Evolutionary conservation across 1,284 basidiomycete genomes (phyloP).

Genomic region (Ceratobasidium theobromae): DNA sequence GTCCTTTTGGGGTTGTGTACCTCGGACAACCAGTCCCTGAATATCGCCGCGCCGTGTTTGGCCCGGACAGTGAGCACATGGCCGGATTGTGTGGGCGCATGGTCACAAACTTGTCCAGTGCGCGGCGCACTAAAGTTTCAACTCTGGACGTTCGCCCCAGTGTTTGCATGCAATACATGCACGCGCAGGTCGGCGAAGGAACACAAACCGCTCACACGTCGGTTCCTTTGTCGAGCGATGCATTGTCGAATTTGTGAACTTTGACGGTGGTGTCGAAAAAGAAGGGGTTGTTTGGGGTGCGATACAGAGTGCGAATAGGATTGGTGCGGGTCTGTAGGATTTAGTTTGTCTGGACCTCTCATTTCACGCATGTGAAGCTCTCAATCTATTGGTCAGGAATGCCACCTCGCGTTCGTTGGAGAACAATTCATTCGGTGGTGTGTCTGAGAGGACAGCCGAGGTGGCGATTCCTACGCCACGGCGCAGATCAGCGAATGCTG

Average conservation of each 20-base stretch:
- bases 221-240: slow-evolving; percentile 41
- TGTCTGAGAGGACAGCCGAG: too few relatives aligned
- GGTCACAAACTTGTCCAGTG: slow-evolving; percentile 44
- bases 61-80: slow-evolving; percentile 52
- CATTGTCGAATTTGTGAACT: slow-evolving; percentile 41
- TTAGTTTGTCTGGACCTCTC: slow-evolving; percentile 15
- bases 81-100: slow-evolving; percentile 54
- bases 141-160: slow-evolving; percentile 9
- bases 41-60: slow-evolving; percentile 51
- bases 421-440: too few relatives aligned
- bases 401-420: too few relatives aligned
- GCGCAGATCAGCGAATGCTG: too few relatives aligned
- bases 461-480: too few relatives aligned
- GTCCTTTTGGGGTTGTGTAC: too few relatives aligned
- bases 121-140: neutral
- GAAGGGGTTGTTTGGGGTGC: slow-evolving; percentile 18
- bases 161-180: slow-evolving; percentile 1
- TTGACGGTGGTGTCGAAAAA: slow-evolving; percentile 38
- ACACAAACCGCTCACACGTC: slow-evolving; percentile 28
- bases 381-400: neutral
- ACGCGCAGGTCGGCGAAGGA: neutral
- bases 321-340: slow-evolving; percentile 24
- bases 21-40: slow-evolving; percentile 31
- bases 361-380: slow-evolving; percentile 17
- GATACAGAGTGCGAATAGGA: slow-evolving; percentile 14